phyloP scores from a whole-genome alignment of 805 yeast genomes.

The Tetrapisispora namnaoensis region DNA sequence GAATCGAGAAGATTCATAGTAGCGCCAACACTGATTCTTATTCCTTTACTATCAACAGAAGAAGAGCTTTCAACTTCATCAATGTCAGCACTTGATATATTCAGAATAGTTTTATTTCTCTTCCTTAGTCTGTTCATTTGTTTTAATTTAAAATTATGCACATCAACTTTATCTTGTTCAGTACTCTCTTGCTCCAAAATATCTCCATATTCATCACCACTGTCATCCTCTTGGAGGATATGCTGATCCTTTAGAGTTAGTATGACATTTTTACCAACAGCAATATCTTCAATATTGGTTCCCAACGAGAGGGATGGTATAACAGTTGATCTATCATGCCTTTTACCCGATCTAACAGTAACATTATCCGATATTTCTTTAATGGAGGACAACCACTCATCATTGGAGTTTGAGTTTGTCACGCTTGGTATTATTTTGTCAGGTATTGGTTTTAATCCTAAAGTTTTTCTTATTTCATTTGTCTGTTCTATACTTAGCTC shows the following conservation, averaged over 20 bases:
- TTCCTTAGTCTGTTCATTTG: constrained; percentile 30
- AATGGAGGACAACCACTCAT: constrained; percentile 18
- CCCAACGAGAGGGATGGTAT: constrained; percentile 34
- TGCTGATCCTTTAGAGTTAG: constrained; percentile 45
- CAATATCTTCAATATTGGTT: constrained; percentile 36
- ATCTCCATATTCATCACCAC: constrained; percentile 19
- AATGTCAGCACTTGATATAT: constrained; percentile 17
- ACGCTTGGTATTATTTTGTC: too few relatives aligned
- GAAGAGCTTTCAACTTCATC: constrained; percentile 12
- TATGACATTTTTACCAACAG: constrained; percentile 36
- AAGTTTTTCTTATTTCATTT: constrained; percentile 30
- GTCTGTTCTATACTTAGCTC: constrained; percentile 35
- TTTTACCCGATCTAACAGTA: constrained; percentile 2
- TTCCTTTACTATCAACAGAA: constrained; percentile 15
- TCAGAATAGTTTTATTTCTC: constrained; percentile 13
- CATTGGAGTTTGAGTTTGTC: constrained; percentile 3
- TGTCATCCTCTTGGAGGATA: constrained; percentile 21
- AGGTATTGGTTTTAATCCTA: constrained; percentile 35
- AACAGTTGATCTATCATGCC: constrained; percentile 22
- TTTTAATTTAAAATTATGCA: constrained; percentile 24
- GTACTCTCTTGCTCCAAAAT: constrained; percentile 20
- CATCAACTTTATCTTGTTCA: constrained; percentile 22
- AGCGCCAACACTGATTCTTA: constrained; percentile 15
- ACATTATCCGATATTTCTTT: constrained; percentile 8
- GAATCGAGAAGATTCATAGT: constrained; percentile 3